Conservation (phyloP, 2,329 filamentous ascomycete species). For the Aspergillus sp. region DNA sequence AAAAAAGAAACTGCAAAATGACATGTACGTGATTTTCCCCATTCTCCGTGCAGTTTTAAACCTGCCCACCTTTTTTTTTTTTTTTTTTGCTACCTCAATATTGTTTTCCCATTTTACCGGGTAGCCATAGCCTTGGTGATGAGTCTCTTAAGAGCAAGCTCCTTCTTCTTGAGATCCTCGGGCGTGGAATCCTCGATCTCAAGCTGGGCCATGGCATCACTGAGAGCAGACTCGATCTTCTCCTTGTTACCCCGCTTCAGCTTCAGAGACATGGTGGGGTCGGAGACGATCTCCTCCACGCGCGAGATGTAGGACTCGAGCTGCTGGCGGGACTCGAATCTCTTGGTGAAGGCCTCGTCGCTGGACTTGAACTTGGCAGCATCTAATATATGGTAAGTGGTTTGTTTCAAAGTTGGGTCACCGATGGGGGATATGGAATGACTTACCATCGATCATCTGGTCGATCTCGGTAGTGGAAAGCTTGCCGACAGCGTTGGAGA, state of each 20-base stretch:
- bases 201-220: conserved; percentile 95
- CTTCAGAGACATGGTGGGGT: conserved; percentile 93
- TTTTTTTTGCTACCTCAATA: not conserved
- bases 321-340: conserved; percentile 98
- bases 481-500: conserved; percentile 99
- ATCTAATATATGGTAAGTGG: conserved; percentile 49
- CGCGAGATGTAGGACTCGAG: conserved; percentile 98
- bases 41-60: not conserved
- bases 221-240: conserved; percentile 97
- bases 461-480: conserved; percentile 93
- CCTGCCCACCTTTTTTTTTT: not conserved
- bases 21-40: conserved; percentile 9
- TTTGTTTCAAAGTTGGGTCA: not conserved
- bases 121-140: conserved; percentile 98
- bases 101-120: conserved; percentile 58
- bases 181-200: conserved; percentile 89
- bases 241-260: conserved; percentile 99
- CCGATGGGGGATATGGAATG: not conserved
- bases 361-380: conserved; percentile 98
- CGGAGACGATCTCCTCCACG: conserved; percentile 97
- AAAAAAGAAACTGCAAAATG: not conserved
- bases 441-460: conserved; percentile 85
- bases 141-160: conserved; percentile 93
- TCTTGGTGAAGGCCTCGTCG: conserved; percentile 99
- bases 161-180: conserved; percentile 99